Evolutionary conservation across 1,284 basidiomycete species (phyloP).

Genomic region (Fomitopsis pinicola): DNA sequence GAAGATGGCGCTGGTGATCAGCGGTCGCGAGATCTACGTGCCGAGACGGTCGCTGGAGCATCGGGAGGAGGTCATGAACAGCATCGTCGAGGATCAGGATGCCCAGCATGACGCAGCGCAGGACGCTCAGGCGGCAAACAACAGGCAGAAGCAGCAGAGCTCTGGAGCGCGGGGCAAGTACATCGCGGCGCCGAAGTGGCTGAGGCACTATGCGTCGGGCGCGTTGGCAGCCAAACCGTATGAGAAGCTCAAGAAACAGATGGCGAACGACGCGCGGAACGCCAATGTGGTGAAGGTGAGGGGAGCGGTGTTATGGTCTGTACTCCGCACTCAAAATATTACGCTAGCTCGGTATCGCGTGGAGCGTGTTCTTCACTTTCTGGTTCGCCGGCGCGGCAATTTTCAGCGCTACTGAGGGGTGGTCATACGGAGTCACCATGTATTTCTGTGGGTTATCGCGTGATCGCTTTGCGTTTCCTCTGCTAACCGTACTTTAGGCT

Average conservation of each 20-base stretch:
- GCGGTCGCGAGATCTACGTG: constrained; percentile 21
- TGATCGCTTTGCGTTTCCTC: constrained; percentile 7
- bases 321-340: background rate
- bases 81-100: background rate
- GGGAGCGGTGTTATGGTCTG: background rate
- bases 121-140: background rate
- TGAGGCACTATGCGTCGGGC: constrained; percentile 14
- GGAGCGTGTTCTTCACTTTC: constrained; percentile 49
- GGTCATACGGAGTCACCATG: constrained; percentile 48
- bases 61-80: background rate
- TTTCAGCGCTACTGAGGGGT: constrained; percentile 48
- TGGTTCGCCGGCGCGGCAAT: constrained; percentile 58
- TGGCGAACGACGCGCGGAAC: constrained; percentile 37
- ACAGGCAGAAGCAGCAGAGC: background rate
- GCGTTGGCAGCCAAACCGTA: background rate
- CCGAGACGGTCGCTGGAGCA: constrained; percentile 9
- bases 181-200: constrained; percentile 14
- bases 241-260: constrained; percentile 14
- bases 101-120: background rate
- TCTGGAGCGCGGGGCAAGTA: background rate
- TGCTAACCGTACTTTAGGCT: constrained; percentile 20
- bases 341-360: constrained; percentile 36
- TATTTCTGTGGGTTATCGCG: constrained; percentile 61
- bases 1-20: constrained; percentile 38
- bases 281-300: constrained; percentile 46